These are phyloP conservation scores for Zangia roseola DNA, from an alignment of 768 basidiomycete species.

Conservation along the genomic window DNA sequence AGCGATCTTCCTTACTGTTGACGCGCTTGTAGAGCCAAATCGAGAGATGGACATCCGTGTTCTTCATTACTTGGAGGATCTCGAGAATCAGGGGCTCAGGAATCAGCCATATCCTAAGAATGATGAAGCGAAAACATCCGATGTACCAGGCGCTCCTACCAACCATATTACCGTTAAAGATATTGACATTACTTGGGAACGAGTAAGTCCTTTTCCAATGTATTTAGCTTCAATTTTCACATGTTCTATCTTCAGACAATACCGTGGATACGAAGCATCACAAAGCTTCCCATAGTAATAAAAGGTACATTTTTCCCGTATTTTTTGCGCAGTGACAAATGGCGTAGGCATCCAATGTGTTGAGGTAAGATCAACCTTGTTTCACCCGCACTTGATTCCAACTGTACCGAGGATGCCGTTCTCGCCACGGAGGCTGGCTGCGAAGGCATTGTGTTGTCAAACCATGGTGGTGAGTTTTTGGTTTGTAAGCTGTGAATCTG, in stretches of 20 bases:
- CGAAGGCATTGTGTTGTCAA: slow-evolving; percentile 85
- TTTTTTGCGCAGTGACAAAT: slow-evolving; percentile 2
- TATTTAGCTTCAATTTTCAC: neutral
- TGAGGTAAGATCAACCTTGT: slow-evolving; percentile 39
- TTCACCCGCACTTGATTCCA: slow-evolving; percentile 1
- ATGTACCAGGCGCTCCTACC: slow-evolving; percentile 62
- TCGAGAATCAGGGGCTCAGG: slow-evolving; percentile 41
- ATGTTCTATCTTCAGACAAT: slow-evolving; percentile 51
- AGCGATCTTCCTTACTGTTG: slow-evolving; percentile 90
- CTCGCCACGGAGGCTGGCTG: slow-evolving; percentile 81
- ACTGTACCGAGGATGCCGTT: slow-evolving; percentile 66
- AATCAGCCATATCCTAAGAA: slow-evolving; percentile 21
- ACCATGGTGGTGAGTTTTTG: slow-evolving; percentile 72
- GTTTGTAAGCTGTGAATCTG: neutral
- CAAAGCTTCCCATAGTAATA: slow-evolving; percentile 68
- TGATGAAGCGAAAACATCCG: slow-evolving; percentile 37
- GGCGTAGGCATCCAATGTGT: slow-evolving; percentile 66
- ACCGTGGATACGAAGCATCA: slow-evolving; percentile 71
- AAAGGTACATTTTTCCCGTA: slow-evolving; percentile 49
- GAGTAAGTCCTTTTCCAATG: slow-evolving; percentile 35
- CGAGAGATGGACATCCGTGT: slow-evolving; percentile 71
- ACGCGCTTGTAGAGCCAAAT: slow-evolving; percentile 81
- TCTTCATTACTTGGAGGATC: slow-evolving; percentile 55
- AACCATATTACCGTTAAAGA: slow-evolving; percentile 66
- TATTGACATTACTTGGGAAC: slow-evolving; percentile 75